Percentiles rank a stretch among this genome's conserved stretches.
Conservation (phyloP, 805 yeast genomes). For the Cyberlindnera subsufficiens region DNA sequence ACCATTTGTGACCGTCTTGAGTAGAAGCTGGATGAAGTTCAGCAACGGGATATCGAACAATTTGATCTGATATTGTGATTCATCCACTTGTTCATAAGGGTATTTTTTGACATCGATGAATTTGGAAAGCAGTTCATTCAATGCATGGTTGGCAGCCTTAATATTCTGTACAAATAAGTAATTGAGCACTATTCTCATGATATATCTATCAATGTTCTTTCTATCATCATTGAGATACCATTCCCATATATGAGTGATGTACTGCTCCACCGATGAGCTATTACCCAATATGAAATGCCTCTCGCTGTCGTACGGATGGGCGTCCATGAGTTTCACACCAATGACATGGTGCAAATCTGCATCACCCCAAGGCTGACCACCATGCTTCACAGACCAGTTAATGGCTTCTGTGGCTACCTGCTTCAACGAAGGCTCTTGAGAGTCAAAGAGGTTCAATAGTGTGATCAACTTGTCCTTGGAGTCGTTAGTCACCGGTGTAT, state of each 20-base stretch:
- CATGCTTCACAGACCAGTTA: conserved; percentile 55
- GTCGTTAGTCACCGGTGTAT: conserved; percentile 34
- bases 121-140: conserved; percentile 25
- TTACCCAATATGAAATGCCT: conserved; percentile 67
- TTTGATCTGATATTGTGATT: conserved; percentile 27
- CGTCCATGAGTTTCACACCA: conserved; percentile 56
- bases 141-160: conserved; percentile 45
- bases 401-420: conserved; percentile 62
- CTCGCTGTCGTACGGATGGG: conserved; percentile 60
- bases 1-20: conserved; percentile 50
- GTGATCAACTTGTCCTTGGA: conserved; percentile 44
- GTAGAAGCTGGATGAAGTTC: conserved; percentile 65
- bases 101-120: conserved; percentile 15
- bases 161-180: conserved; percentile 65
- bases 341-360: conserved; percentile 66
- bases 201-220: conserved; percentile 26
- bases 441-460: conserved; percentile 36
- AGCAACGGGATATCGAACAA: conserved; percentile 43
- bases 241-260: conserved; percentile 36
- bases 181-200: conserved; percentile 64
- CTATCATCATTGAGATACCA: conserved; percentile 35
- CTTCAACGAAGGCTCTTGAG: conserved; percentile 54
- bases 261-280: conserved; percentile 35
- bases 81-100: conserved; percentile 21
- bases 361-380: conserved; percentile 61